Percentiles rank a stretch among this genome's conserved stretches.
These are phyloP conservation scores for Neonectria ditissima DNA, from an alignment of 2,329 filamentous ascomycete genomes.

Conservation along the genomic window DNA sequence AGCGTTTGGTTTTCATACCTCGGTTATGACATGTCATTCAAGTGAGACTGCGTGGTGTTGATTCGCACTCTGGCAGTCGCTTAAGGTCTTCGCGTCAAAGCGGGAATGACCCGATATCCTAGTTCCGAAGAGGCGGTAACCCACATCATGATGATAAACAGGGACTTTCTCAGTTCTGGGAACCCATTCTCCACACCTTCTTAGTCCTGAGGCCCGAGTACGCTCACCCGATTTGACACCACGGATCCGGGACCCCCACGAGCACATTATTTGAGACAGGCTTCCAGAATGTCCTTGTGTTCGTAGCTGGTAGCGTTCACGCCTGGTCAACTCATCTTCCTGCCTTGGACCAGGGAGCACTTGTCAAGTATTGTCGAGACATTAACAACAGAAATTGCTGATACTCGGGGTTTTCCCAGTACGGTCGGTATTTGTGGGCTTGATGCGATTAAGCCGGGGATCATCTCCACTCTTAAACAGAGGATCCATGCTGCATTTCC, in stretches of 20 bases:
- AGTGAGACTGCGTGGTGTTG: not conserved
- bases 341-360: too few species aligned
- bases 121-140: not conserved
- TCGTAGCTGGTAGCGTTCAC: not conserved
- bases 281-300: not conserved
- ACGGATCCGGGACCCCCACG: conserved; percentile 22
- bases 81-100: not conserved
- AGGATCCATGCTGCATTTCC: not conserved
- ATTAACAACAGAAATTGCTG: not conserved
- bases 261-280: not conserved
- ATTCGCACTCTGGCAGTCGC: not conserved
- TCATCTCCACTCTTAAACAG: not conserved
- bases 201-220: conserved; percentile 4
- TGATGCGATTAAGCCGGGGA: not conserved
- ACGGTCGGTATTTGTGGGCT: not conserved
- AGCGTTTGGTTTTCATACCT: not conserved
- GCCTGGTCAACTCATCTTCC: too few species aligned
- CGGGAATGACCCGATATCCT: not conserved
- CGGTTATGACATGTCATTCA: not conserved
- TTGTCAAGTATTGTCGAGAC: too few species aligned
- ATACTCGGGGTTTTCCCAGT: too few species aligned
- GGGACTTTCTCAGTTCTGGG: not conserved
- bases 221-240: conserved; percentile 16
- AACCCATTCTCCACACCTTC: not conserved
- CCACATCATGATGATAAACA: not conserved